Evolutionary conservation across 345 rosid genomes (phyloP), one percentile per base, ranked within the genome.

Genomic region (Boechera retrofracta): DNA sequence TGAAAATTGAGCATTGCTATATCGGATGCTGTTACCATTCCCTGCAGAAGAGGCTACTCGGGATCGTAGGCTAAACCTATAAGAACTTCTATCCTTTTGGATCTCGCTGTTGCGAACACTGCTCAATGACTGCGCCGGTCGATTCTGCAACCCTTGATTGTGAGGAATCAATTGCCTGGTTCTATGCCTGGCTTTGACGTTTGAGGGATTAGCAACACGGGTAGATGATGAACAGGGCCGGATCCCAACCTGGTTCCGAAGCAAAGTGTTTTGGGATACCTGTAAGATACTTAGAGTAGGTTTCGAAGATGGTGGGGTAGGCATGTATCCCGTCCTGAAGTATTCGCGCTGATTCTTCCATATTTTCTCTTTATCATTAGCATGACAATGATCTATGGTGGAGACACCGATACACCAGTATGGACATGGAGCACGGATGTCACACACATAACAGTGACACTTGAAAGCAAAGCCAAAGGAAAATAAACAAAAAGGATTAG

Each of bases 391-490:
- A 75, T 87, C 87, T 36, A 41, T 12, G 52, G 5, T 69, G 26
- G 73, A 80, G 56, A 33, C 24, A 39, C 93, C 89, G 5, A 61
- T 41, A 66, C 82, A 86, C 98, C 98, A 94, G 61, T 68, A 74
- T 1, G 44, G 26, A 81, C 97, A 94, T 44, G 96, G 98, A 12
- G 93, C 97, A 62, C 52, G 83, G n/a, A 82, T 78, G 80, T 94
- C 98, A 7, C 97, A 94, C 38, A 94, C 97, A 65, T 87, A 94
- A 69, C 96, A 91, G 71, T 94, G 93, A 74, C 97, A 94, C 96
- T 94, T 87, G 44, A 77, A 41, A 47, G 58, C 71, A 42, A 29
- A 65, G 11, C 16, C 33, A 24, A 49, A 13, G 1, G 10, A 51
- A 38, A 52, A 21, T 2, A 13, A 15, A 15, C 4, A 15, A 18